These are phyloP conservation scores for Pythium utonaiense DNA, from an alignment of 352 stramenopile genomes.

Conservation along the genomic window DNA sequence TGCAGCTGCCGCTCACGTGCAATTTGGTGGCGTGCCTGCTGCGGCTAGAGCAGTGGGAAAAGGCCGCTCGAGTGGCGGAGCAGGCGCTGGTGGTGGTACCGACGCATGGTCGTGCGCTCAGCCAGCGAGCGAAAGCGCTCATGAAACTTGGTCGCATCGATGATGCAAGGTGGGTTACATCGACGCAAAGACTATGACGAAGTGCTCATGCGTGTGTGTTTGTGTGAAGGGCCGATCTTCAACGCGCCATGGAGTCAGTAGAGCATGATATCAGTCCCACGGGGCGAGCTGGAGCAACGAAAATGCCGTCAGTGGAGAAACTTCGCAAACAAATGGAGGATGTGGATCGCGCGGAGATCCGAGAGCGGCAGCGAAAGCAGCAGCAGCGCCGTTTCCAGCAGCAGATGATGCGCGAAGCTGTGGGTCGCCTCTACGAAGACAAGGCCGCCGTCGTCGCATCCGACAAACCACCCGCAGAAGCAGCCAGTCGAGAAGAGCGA, in stretches of 20 bases:
- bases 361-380: conserved; percentile 34
- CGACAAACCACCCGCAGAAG: background rate
- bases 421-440: conserved; percentile 69
- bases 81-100: conserved; percentile 50
- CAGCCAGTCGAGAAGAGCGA: background rate
- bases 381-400: conserved; percentile 44
- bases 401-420: conserved; percentile 75
- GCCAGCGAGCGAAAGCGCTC: conserved; percentile 61
- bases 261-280: background rate
- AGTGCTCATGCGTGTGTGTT: background rate
- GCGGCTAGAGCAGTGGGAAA: conserved; percentile 72
- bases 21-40: conserved; percentile 77
- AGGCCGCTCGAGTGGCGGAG: conserved; percentile 54
- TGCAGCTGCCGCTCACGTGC: conserved; percentile 74
- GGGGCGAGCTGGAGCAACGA: background rate
- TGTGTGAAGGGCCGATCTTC: conserved; percentile 35
- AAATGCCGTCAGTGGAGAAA: conserved; percentile 9
- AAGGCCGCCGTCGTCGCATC: conserved; percentile 31
- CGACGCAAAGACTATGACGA: background rate
- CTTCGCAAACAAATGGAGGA: conserved; percentile 47
- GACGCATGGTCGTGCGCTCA: conserved; percentile 45
- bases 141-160: conserved; percentile 47
- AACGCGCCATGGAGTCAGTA: conserved; percentile 26
- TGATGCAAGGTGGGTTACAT: conserved; percentile 43
- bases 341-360: conserved; percentile 46